These are phyloP conservation scores for Hymenoscyphus salicellus DNA, from an alignment of 2,329 filamentous ascomycete genomes.

Conservation along the genomic window DNA sequence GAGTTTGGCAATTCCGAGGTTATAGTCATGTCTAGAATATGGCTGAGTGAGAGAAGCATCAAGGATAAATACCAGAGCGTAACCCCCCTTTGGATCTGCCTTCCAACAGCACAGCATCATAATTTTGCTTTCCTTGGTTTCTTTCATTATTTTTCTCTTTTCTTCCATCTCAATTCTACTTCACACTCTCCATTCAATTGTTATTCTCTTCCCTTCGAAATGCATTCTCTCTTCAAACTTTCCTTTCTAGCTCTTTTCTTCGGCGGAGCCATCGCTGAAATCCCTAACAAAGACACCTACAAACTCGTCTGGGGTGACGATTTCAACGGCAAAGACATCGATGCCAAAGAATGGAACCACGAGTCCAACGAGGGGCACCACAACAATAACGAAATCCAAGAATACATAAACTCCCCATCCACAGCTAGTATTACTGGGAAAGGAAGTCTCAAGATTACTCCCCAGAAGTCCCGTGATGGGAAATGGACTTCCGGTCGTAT, in stretches of 20 bases:
- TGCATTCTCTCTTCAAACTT: constrained; percentile 7
- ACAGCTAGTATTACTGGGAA: neutral
- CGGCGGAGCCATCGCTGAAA: constrained; percentile 1
- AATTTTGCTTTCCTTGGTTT: neutral
- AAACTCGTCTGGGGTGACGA: constrained; percentile 9
- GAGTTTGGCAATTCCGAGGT: neutral
- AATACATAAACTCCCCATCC: constrained; percentile 1
- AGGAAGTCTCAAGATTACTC: constrained; percentile 4
- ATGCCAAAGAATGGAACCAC: constrained; percentile 3
- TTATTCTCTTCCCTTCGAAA: constrained; percentile 1
- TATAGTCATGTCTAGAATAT: neutral
- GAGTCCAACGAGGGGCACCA: neutral
- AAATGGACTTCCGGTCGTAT: constrained; percentile 2
- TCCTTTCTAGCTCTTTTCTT: constrained; percentile 4
- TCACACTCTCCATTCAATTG: neutral
- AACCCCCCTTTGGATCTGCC: neutral
- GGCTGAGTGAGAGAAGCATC: neutral
- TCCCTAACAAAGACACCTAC: neutral
- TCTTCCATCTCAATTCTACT: neutral
- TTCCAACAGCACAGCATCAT: neutral
- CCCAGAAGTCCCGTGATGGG: neutral
- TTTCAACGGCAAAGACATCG: neutral
- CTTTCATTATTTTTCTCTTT: neutral
- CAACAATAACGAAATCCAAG: neutral
- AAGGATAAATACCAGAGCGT: neutral